A percentile compares a stretch with the other conserved stretches of the same genome.
Evolutionary conservation across 176 grass and related monocot genomes (phyloP).

Genomic region (Pontederia crassipes): DNA sequence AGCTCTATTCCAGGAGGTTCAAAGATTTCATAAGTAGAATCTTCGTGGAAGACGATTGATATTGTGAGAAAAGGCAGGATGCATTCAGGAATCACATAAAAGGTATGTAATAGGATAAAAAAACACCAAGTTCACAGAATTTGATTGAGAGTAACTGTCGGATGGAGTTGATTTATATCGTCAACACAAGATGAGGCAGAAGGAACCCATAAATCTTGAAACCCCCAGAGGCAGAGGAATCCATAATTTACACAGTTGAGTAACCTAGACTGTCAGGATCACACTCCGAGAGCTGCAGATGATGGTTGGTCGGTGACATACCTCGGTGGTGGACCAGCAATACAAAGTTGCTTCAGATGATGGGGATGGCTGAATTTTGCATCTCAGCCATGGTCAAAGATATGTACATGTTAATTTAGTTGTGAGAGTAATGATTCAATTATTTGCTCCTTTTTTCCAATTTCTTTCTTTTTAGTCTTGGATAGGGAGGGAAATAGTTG

Average conservation of each 20-base stretch:
- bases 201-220: too few species aligned
- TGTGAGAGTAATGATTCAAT: slow-evolving; percentile 21
- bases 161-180: too few species aligned
- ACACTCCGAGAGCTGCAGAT: not conserved
- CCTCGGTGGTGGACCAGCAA: not conserved
- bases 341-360: not conserved
- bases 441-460: slow-evolving; percentile 35
- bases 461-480: not conserved
- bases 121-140: too few species aligned
- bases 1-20: slow-evolving; percentile 86
- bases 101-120: not conserved
- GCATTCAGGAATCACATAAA: not conserved
- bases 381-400: slow-evolving; percentile 26
- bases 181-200: too few species aligned
- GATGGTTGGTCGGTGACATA: not conserved
- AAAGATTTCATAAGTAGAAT: slow-evolving; percentile 85
- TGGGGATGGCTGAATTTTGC: slow-evolving; percentile 44
- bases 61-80: not conserved
- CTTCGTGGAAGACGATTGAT: slow-evolving; percentile 52
- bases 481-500: slow-evolving; percentile 1
- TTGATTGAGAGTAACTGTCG: too few species aligned
- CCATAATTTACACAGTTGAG: too few species aligned
- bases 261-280: too few species aligned
- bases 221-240: too few species aligned
- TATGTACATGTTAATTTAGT: slow-evolving; percentile 50